Percentiles rank a stretch among this genome's conserved stretches.
These are phyloP conservation scores for Eucalyptus globulus DNA, from an alignment of 345 rosid species.

Conservation along the genomic window DNA sequence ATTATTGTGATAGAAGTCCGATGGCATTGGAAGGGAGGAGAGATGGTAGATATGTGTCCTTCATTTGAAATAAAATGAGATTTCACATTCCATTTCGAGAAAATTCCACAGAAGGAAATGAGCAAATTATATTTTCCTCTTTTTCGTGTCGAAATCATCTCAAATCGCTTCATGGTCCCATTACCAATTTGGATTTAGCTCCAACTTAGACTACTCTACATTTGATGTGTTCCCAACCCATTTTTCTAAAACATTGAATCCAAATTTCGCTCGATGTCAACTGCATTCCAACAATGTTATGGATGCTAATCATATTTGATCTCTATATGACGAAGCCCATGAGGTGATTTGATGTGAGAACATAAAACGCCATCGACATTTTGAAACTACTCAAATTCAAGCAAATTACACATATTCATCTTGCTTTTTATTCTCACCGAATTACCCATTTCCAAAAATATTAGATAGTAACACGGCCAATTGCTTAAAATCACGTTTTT, in stretches of 20 bases:
- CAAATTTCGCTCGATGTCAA: neutral
- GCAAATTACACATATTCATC: rapidly evolving
- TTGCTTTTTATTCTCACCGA: neutral
- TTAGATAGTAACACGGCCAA: too few species aligned
- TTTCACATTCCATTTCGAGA: neutral
- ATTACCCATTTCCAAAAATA: neutral
- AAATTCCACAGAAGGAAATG: rapidly evolving
- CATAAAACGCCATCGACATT: neutral
- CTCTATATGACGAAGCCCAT: rapidly evolving
- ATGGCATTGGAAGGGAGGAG: neutral
- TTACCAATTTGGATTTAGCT: neutral
- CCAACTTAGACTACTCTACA: neutral
- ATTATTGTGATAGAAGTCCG: rapidly evolving
- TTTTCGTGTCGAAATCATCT: neutral
- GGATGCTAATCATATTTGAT: neutral
- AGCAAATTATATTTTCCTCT: neutral
- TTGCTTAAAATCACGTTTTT: too few species aligned
- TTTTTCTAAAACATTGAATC: neutral
- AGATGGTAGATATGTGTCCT: neutral
- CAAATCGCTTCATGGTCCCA: neutral
- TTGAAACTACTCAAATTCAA: neutral
- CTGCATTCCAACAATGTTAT: rapidly evolving
- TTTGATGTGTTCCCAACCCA: neutral
- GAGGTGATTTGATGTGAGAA: neutral
- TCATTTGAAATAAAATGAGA: neutral